Conservation (phyloP, 2,329 filamentous ascomycete species). For the Knufia fluminis region DNA sequence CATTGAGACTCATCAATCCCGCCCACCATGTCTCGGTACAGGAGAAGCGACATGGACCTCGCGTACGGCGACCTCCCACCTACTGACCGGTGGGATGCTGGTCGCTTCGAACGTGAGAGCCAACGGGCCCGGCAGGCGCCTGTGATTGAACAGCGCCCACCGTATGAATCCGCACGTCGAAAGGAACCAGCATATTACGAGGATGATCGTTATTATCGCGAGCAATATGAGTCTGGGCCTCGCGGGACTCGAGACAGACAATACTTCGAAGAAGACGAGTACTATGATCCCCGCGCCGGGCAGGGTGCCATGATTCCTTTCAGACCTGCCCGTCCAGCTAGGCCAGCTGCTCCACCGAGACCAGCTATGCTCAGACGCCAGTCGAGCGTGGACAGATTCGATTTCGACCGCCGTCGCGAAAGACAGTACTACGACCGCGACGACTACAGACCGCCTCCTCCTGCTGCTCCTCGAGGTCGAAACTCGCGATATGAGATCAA, state of each 20-base stretch:
- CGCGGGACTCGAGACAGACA: constrained; percentile 32
- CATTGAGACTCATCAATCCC: background rate
- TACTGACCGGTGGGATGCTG: constrained; percentile 30
- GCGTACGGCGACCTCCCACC: constrained; percentile 22
- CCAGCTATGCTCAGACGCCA: constrained; percentile 68
- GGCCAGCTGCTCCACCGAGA: constrained; percentile 45
- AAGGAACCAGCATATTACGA: constrained; percentile 26
- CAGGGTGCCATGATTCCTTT: constrained; percentile 48
- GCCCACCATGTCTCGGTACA: constrained; percentile 20
- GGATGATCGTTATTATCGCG: constrained; percentile 34
- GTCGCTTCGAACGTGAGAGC: constrained; percentile 35
- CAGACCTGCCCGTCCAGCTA: constrained; percentile 47
- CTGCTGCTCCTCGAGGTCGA: constrained; percentile 46
- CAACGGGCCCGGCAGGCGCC: constrained; percentile 31
- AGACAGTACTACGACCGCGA: constrained; percentile 36
- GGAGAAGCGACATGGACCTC: constrained; percentile 16
- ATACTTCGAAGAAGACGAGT: constrained; percentile 28
- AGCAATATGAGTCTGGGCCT: constrained; percentile 34
- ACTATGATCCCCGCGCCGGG: constrained; percentile 34
- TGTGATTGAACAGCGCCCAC: constrained; percentile 20
- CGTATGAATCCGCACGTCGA: constrained; percentile 25
- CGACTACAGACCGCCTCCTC: constrained; percentile 30
- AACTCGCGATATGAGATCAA: constrained; percentile 45
- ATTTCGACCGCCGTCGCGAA: constrained; percentile 55
- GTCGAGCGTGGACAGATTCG: constrained; percentile 83